Base-by-base conservation (phyloP, 176 grass and related monocot genomes). In the Zizania latifolia region DNA sequence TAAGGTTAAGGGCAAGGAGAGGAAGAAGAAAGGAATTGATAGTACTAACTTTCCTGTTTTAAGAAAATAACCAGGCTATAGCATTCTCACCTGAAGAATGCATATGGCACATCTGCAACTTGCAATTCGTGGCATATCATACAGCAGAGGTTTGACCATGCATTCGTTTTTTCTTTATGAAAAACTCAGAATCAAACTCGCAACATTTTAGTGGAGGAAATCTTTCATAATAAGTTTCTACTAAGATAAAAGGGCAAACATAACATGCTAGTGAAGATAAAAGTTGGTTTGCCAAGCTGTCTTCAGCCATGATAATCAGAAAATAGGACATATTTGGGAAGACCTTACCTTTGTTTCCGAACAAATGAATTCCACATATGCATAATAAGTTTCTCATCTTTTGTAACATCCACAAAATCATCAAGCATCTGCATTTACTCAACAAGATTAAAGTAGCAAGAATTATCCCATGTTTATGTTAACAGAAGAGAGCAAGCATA, bases 281-380 rank as follows among this genome's bases (percentile, higher is more conserved):
- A n/a, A n/a, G n/a, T n/a, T n/a, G n/a, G n/a, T n/a, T n/a, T n/a
- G n/a, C n/a, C n/a, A n/a, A n/a, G n/a, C n/a, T n/a, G n/a, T n/a
- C n/a, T n/a, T n/a, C n/a, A n/a, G n/a, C 48, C 8, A 53, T 19
- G 5, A 53, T 22, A n/a, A n/a, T n/a, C n/a, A n/a, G 48, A 53
- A 8, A 21, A 51, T 21, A 59, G 19, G 13, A 53, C 34, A 75
- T 43, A 60, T 16, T 78, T 38, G 44, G 37, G 71, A 56, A 45
- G 26, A 5, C 45, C 65, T 76, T 56, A 99, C 95, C 95, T 87
- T 81, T 99, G 95, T 88, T 94, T 99, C 61, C 91, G 68, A 65
- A 99, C 92, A 92, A 99, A 99, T 43, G 95, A 99, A 84, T 99
- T 99, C 95, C 95, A 99, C 39, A 99, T 78, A 88, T 99, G 95